Evolutionary conservation across 2,329 filamentous ascomycete species (phyloP), one percentile per base, ranked within the genome.

Genomic region (Immersiporthe knoxdaviesiana): DNA sequence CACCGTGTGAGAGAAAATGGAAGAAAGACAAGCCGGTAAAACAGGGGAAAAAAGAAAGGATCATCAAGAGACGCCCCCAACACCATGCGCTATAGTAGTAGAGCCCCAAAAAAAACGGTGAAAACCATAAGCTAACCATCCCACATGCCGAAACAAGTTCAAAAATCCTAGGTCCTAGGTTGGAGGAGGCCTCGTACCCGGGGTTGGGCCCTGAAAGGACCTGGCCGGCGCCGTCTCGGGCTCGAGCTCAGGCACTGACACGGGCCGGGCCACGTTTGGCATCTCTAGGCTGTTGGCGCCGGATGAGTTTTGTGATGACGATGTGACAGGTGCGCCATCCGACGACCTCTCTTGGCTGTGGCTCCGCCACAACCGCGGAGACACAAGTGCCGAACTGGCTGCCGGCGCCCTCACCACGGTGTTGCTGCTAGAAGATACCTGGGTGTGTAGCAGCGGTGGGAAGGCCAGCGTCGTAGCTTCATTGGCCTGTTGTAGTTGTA

Each of bases 311-410:
- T 59, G 62, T 16, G 70, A 63, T 12, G 65, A 58, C 7, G 70
- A 63, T 12, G 65, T 58, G 50, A 64, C 5, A 8, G 65, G 68
- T 37, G 62, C 63, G 11, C 50, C 50, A 2, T 66, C 39, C 37
- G 41, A 35, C 37, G 41, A 35, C 30, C 30, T 62, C 11, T 59
- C 65, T 14, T 56, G 59, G 7, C 70, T 72, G 41, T 70, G 37
- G 30, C 65, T 70, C 41, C 63, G 64, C 70, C 68, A 71, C n/a
- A 70, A 47, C 1, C 68, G 65, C 21, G 68, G 68, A 16, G 70
- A 68, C 8, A 63, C 52, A 12, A 63, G 63, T 11, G 37, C 62
- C 12, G 68, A 68, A 12, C 27, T 62, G 4, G 62, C 63, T n/a
- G 60, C 68, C 56, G 68, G 32, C 44, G 64, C 58, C 12, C 62